Evolutionary conservation across 371 early-diverging fungal genomes (phyloP).

Genomic region (Lichtheimia hyalospora): DNA sequence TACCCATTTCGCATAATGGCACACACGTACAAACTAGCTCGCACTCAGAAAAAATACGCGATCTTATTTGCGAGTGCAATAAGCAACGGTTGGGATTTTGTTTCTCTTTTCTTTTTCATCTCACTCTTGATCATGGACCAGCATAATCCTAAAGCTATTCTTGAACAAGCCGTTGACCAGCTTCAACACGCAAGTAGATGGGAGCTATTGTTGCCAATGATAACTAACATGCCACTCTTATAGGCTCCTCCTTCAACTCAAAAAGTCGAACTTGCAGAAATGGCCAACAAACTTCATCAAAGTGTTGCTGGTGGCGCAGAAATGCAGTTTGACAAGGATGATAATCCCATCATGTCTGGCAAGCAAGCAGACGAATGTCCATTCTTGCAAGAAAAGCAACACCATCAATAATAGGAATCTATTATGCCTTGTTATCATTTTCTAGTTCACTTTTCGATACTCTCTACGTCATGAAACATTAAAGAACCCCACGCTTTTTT

Average conservation of each 20-base stretch:
- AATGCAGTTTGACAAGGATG: constrained; percentile 30
- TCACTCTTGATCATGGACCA: neutral
- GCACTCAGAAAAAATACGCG: no score
- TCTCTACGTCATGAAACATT: neutral
- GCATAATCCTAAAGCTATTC: constrained; percentile 6
- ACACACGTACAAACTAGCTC: no score
- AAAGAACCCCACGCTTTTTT: neutral
- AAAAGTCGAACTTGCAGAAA: constrained; percentile 19
- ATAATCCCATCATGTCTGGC: constrained; percentile 15
- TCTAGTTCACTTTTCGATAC: neutral
- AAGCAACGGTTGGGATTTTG: neutral
- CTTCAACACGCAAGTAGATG: constrained; percentile 9
- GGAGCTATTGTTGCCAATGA: neutral
- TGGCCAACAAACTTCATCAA: constrained; percentile 25
- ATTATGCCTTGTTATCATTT: neutral
- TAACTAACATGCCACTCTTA: neutral
- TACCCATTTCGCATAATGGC: no score
- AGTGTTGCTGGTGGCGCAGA: constrained; percentile 22
- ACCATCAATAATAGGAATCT: neutral
- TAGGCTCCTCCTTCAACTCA: constrained; percentile 16
- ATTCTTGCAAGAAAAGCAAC: constrained; percentile 11
- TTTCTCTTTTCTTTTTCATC: constrained; percentile 1
- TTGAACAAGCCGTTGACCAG: constrained; percentile 13
- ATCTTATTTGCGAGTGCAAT: no score
- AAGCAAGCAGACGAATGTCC: constrained; percentile 29